Percentiles rank a stretch among this genome's conserved stretches.
Conservation (phyloP, 768 basidiomycete genomes). For the Russula abietina region DNA sequence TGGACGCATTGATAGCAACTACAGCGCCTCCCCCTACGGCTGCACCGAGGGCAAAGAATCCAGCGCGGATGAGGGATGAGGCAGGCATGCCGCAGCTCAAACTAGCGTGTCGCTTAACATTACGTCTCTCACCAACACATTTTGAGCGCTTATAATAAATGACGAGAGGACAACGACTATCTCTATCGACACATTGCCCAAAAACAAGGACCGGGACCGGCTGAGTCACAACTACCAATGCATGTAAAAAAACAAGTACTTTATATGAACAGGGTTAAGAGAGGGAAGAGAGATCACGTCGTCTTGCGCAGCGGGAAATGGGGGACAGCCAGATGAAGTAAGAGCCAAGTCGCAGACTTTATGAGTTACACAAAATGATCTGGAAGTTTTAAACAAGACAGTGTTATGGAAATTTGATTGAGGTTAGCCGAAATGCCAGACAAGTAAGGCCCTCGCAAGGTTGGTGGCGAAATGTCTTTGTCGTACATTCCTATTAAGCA, state of each 20-base stretch:
- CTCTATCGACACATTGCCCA: slow-evolving; percentile 24
- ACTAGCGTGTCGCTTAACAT: neutral
- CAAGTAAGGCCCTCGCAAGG: slow-evolving; percentile 5
- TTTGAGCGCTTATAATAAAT: neutral
- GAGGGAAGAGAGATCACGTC: slow-evolving; percentile 15
- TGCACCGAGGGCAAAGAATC: slow-evolving; percentile 79
- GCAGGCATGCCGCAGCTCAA: slow-evolving; percentile 35
- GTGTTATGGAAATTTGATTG: slow-evolving; percentile 13
- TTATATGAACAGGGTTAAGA: slow-evolving; percentile 17
- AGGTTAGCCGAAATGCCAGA: slow-evolving; percentile 12
- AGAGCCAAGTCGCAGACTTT: slow-evolving; percentile 21
- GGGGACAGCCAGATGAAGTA: slow-evolving; percentile 20
- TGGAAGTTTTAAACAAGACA: slow-evolving; percentile 17
- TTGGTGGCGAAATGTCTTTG: slow-evolving; percentile 2
- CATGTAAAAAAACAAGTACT: slow-evolving; percentile 19
- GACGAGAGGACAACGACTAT: neutral
- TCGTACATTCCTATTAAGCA: slow-evolving; percentile 6
- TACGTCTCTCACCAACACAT: neutral
- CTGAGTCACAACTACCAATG: slow-evolving; percentile 23
- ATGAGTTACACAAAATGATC: slow-evolving; percentile 23
- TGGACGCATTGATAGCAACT: slow-evolving; percentile 40
- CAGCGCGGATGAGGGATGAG: slow-evolving; percentile 50
- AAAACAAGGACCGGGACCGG: slow-evolving; percentile 25
- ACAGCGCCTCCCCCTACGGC: slow-evolving; percentile 73
- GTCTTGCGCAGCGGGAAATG: slow-evolving; percentile 28